Evolutionary conservation across 2,329 filamentous ascomycete genomes (phyloP).

Genomic region (Biscogniauxia mediterranea): DNA sequence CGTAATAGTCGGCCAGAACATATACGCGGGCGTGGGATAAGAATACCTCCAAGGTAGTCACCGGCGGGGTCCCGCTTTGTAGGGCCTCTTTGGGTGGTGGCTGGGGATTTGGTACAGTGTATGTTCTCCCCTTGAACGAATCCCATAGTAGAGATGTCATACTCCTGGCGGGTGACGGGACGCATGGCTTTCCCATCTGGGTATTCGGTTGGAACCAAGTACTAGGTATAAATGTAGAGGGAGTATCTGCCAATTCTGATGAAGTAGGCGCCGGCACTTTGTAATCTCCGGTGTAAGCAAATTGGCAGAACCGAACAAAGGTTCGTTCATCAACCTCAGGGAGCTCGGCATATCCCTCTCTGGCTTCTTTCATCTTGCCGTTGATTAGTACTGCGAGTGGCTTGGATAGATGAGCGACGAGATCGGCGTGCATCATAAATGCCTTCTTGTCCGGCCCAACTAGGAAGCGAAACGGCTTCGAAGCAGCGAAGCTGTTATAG

Average conservation of each 20-base stretch:
- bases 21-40: conserved; percentile 40
- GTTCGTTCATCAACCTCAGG: conserved; percentile 47
- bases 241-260: too few relatives aligned
- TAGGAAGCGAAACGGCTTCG: conserved; percentile 43
- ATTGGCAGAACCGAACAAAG: conserved; percentile 47
- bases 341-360: conserved; percentile 39
- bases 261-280: conserved; percentile 27
- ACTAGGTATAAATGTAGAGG: too few relatives aligned
- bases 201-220: too few relatives aligned
- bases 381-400: conserved; percentile 43
- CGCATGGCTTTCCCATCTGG: too few relatives aligned
- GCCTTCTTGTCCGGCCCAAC: conserved; percentile 44
- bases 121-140: neutral
- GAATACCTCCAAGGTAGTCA: conserved; percentile 30
- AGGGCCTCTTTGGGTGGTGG: neutral
- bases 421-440: conserved; percentile 43
- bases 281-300: conserved; percentile 49
- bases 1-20: conserved; percentile 40
- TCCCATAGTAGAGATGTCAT: neutral
- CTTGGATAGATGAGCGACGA: conserved; percentile 42
- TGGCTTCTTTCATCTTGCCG: conserved; percentile 43
- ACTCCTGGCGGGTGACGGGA: neutral
- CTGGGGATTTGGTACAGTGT: neutral
- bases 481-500: conserved; percentile 39
- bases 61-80: conserved; percentile 1